Evolutionary conservation across 768 basidiomycete genomes (phyloP).

Genomic region (Hydnum rufescens): DNA sequence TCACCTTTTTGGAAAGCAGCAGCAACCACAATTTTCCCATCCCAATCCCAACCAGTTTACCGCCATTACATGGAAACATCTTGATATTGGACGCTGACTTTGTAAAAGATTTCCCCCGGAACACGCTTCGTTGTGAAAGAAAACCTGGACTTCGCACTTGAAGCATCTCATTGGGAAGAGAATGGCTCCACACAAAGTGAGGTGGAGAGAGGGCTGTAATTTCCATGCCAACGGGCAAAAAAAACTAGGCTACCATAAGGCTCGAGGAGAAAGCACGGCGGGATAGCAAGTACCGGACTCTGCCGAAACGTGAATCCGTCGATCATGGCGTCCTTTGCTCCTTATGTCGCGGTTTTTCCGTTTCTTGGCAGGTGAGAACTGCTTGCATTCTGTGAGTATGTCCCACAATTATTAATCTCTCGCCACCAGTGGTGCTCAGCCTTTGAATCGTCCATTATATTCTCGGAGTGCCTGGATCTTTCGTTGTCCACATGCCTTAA

Average conservation of each 20-base stretch:
- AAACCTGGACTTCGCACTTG: no score
- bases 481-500: conserved; percentile 20
- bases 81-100: conserved; percentile 70
- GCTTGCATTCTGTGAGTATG: no score
- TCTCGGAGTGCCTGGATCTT: conserved; percentile 19
- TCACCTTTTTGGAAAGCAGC: conserved; percentile 96
- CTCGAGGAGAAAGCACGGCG: background rate
- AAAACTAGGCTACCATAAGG: background rate
- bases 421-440: conserved; percentile 19
- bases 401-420: no score
- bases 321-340: background rate
- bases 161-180: no score
- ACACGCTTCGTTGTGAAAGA: conserved; percentile 32
- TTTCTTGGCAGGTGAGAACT: background rate
- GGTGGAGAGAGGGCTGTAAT: no score
- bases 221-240: no score
- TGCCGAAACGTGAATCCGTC: background rate
- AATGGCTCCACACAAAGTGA: no score
- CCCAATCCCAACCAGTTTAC: conserved; percentile 77
- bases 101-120: conserved; percentile 93
- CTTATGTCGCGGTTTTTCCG: background rate
- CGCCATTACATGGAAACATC: conserved; percentile 81
- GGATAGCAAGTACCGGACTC: background rate
- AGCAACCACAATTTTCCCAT: conserved; percentile 82
- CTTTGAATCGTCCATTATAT: conserved; percentile 21